A percentile compares a stretch with the other conserved stretches of the same genome.
These are phyloP conservation scores for Piloderma croceum DNA, from an alignment of 768 basidiomycete genomes.

Conservation along the genomic window DNA sequence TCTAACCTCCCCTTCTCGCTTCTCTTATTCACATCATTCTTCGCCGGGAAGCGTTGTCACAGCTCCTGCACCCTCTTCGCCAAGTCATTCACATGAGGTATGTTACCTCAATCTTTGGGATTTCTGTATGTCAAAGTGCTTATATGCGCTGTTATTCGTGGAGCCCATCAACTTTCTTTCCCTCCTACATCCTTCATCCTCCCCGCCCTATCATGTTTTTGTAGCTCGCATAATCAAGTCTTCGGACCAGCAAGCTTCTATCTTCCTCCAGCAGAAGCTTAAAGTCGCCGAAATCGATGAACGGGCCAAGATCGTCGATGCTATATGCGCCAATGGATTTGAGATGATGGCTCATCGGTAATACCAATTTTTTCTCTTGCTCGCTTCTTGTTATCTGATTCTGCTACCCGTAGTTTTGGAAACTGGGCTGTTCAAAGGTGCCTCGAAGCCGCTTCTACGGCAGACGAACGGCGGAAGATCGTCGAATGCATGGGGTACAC, in stretches of 20 bases:
- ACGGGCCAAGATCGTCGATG: constrained; percentile 78
- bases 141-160: constrained; percentile 4
- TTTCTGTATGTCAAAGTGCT: constrained; percentile 10
- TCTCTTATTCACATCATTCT: too few relatives aligned
- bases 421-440: constrained; percentile 91
- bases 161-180: constrained; percentile 89
- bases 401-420: constrained; percentile 54
- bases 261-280: constrained; percentile 85
- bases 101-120: constrained; percentile 12
- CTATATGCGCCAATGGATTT: constrained; percentile 76
- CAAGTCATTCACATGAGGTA: constrained; percentile 45
- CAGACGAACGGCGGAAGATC: constrained; percentile 74
- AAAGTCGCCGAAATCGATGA: constrained; percentile 79
- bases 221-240: constrained; percentile 83
- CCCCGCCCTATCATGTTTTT: constrained; percentile 78
- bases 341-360: constrained; percentile 92
- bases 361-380: too few relatives aligned
- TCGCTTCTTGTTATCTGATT: constrained; percentile 7
- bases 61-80: constrained; percentile 19
- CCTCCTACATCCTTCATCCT: constrained; percentile 77
- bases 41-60: constrained; percentile 22
- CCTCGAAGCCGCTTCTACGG: constrained; percentile 69
- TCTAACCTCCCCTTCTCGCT: too few relatives aligned
- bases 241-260: constrained; percentile 86
- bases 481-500: constrained; percentile 80